Conservation (phyloP, 805 yeast species). For the Hanseniaspora guilliermondii region DNA sequence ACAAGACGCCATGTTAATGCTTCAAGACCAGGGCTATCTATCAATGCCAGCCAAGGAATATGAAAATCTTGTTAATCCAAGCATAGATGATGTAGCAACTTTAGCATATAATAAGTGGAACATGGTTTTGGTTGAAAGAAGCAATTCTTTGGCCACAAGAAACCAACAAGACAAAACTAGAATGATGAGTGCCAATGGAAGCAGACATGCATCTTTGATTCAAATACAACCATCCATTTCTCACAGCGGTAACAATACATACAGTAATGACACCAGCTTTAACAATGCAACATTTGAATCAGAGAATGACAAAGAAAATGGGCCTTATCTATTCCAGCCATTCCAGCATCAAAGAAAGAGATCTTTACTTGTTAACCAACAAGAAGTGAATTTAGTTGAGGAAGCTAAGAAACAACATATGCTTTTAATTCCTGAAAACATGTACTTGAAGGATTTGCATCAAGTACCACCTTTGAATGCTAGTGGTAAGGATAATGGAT, state of each 20-base stretch:
- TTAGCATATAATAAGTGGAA: constrained; percentile 14
- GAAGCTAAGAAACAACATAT: constrained; percentile 6
- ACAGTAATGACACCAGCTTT: constrained; percentile 14
- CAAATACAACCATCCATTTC: constrained; percentile 6
- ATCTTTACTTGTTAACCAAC: neutral
- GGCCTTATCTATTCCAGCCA: constrained; percentile 5
- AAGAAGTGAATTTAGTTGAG: constrained; percentile 1
- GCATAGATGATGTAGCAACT: constrained; percentile 6
- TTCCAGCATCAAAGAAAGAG: constrained; percentile 6
- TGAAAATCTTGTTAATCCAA: neutral
- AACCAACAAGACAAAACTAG: neutral
- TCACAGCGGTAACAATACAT: constrained; percentile 7
- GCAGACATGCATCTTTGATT: constrained; percentile 8
- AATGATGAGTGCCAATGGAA: neutral
- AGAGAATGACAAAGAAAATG: neutral
- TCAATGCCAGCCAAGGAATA: constrained; percentile 29
- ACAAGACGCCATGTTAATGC: constrained; percentile 20
- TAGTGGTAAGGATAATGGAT: constrained; percentile 24
- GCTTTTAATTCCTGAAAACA: constrained; percentile 12
- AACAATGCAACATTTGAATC: neutral
- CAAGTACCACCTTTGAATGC: constrained; percentile 15
- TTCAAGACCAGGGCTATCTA: constrained; percentile 27
- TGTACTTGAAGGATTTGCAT: constrained; percentile 16
- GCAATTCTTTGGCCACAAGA: neutral
- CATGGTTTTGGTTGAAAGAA: constrained; percentile 12